A percentile compares a stretch with the other conserved stretches of the same genome.
Conservation (phyloP, 225 moss, liverwort and hornwort species). For the Straminergon stramineum region DNA sequence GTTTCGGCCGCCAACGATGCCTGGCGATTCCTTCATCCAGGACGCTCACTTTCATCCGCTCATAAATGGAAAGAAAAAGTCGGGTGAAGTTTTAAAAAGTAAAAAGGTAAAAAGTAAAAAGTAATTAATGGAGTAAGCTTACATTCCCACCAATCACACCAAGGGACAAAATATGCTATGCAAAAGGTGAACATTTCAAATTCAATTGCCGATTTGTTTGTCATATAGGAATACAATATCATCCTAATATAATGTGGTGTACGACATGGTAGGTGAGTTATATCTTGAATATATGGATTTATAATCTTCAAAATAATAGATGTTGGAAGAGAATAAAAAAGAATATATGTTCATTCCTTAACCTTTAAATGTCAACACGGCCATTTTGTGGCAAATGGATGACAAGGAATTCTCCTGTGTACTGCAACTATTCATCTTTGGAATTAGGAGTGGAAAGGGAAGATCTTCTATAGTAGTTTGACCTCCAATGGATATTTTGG, state of each 20-base stretch:
- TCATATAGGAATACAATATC: accelerated
- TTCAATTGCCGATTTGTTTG: neutral
- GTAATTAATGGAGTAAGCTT: neutral
- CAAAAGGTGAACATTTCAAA: neutral
- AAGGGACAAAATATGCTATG: neutral
- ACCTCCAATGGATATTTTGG: too few species aligned
- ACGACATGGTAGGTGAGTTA: neutral
- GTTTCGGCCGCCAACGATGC: conserved; percentile 3
- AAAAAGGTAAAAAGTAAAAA: neutral
- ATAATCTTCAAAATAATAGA: neutral
- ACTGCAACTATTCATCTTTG: too few species aligned
- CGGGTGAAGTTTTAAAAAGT: neutral
- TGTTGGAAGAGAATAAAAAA: neutral
- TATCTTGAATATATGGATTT: neutral
- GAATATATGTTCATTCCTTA: too few species aligned
- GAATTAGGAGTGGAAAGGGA: too few species aligned
- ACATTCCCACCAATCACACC: neutral
- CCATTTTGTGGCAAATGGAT: too few species aligned
- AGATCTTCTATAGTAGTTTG: too few species aligned
- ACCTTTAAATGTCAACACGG: too few species aligned
- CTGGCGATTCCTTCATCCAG: neutral
- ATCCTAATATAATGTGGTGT: neutral
- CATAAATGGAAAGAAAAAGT: neutral
- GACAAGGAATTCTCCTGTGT: too few species aligned
- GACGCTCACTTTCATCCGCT: neutral